Base-by-base conservation (phyloP, 1,284 basidiomycete genomes). In the Dichomitus squalens region DNA sequence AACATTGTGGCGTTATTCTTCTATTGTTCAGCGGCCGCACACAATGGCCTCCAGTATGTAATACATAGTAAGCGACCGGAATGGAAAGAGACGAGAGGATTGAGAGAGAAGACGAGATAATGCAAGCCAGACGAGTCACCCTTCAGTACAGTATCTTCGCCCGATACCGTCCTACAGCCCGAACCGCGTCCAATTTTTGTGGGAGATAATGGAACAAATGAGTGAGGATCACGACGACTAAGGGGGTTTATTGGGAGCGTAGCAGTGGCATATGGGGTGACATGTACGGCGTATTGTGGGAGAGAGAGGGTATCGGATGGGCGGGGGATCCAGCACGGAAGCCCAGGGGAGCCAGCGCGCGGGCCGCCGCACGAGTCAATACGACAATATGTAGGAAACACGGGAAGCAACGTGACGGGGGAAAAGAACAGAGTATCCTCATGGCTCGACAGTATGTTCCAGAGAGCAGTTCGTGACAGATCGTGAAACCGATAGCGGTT, bases 21-120 rank as follows among this genome's bases (percentile, higher is more conserved):
- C 75, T 78, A 76, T 76, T 54, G 57, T 68, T 70, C 58, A 66
- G 63, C 55, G 73, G 69, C 66, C 65, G n/a, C 44, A 72, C 72
- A 70, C 69, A 71, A 73, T 70, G 75, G 73, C 74, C 74, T 73
- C 71, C 72, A 61, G 60, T 69, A 73, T 68, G 66, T 74, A 74
- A 59, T 69, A 73, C 76, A 68, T 76, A 75, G 73, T 72, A 70
- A 59, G 68, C 70, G 68, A 64, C 64, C 69, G 62, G 64, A 70
- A 68, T 64, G 66, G 66, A 68, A 43, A 72, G 67, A 68, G 65
- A 46, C 18, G 67, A 70, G 68, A 36, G 74, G 65, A 68, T 66
- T 33, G 53, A 61, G 49, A 54, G 57, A 57, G 64, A 51, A 64
- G 60, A 66, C 62, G 49, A 57, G 35, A 51, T 31, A 53, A 55